Evolutionary conservation across 2,329 filamentous ascomycete species (phyloP).

Genomic region (Apiospora hydei): DNA sequence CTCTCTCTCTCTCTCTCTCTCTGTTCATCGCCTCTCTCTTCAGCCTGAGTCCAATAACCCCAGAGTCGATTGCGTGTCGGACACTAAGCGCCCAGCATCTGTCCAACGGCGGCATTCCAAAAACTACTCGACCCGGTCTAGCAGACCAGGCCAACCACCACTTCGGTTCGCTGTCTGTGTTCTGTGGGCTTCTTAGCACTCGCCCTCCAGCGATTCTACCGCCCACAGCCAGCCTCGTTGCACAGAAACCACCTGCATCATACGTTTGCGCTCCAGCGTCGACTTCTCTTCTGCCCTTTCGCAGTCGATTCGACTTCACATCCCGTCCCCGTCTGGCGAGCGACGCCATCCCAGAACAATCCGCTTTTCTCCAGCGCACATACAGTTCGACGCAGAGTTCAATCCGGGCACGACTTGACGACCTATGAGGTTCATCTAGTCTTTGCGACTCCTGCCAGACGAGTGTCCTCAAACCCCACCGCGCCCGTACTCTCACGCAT

Average conservation of each 20-base stretch:
- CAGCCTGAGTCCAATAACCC: background rate
- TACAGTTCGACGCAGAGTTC: background rate
- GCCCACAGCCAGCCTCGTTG: constrained; percentile 1
- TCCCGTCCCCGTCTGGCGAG: background rate
- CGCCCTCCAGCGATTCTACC: constrained; percentile 4
- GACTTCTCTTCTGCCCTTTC: background rate
- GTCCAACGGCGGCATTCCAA: constrained; percentile 1
- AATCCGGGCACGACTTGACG: constrained; percentile 15
- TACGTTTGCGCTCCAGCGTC: constrained; percentile 8
- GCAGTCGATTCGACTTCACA: background rate
- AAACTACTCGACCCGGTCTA: background rate
- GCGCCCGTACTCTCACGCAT: background rate
- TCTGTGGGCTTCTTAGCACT: constrained; percentile 18
- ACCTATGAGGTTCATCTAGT: constrained; percentile 1
- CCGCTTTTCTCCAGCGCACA: background rate
- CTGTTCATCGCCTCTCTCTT: background rate
- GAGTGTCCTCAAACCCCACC: constrained; percentile 8
- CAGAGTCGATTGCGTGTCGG: background rate
- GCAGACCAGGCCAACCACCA: constrained; percentile 5
- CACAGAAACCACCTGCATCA: constrained; percentile 15
- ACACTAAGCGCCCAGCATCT: background rate
- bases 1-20: background rate
- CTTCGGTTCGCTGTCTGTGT: constrained; percentile 1
- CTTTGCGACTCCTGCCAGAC: constrained; percentile 9
- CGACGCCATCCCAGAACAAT: background rate